Conservation (phyloP, 192 early-diverging fungal species). For the Coemansia sp. region DNA sequence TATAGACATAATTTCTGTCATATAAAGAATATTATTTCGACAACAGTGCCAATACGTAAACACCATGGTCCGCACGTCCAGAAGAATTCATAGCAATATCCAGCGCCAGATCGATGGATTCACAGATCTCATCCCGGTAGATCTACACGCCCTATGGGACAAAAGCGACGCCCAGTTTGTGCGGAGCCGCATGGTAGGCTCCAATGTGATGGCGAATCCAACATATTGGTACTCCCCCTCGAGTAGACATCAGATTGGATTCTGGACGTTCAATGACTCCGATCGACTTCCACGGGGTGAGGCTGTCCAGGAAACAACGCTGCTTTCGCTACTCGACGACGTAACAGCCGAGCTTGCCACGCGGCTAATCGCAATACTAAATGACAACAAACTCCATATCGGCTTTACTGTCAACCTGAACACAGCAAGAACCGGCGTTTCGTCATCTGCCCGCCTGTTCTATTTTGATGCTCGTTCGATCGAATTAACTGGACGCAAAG, state of each 20-base stretch:
- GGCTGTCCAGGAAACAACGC: constrained; percentile 15
- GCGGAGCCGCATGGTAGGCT: constrained; percentile 8
- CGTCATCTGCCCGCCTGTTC: constrained; percentile 13
- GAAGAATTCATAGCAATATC: constrained; percentile 13
- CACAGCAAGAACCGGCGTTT: neutral
- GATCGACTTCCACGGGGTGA: neutral
- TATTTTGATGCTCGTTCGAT: constrained; percentile 16
- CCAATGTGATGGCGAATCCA: constrained; percentile 3
- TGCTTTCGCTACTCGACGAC: constrained; percentile 32
- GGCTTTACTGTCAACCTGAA: constrained; percentile 39
- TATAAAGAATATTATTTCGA: too few relatives aligned
- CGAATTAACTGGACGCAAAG: constrained; percentile 9
- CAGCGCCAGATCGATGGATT: constrained; percentile 2
- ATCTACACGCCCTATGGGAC: constrained; percentile 27
- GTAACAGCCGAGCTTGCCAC: constrained; percentile 26
- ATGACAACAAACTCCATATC: neutral
- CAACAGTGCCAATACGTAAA: too few relatives aligned
- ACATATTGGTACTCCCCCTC: constrained; percentile 22
- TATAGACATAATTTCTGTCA: too few relatives aligned
- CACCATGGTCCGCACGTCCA: neutral
- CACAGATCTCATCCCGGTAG: constrained; percentile 15
- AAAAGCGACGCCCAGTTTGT: constrained; percentile 12
- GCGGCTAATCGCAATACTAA: constrained; percentile 1
- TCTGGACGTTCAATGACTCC: constrained; percentile 18
- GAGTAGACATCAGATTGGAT: constrained; percentile 8